phyloP scores from a whole-genome alignment of 2,329 filamentous ascomycete species.

The Exophiala sp. region DNA sequence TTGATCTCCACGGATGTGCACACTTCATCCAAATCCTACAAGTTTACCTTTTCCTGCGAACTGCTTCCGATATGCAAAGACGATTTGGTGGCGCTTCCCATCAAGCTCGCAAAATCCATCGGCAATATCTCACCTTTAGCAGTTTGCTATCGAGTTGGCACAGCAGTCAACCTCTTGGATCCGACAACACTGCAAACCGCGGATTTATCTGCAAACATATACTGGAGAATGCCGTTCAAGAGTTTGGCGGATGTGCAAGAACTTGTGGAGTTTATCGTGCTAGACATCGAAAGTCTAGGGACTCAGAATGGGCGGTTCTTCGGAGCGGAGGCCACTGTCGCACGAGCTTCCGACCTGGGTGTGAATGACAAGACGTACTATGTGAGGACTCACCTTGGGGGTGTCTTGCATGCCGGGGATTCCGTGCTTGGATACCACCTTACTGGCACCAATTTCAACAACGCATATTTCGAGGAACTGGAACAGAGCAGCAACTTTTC shows the following conservation, averaged over 20 bases:
- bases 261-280: slow-evolving; percentile 84
- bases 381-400: slow-evolving; percentile 81
- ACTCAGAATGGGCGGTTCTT: slow-evolving; percentile 72
- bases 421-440: slow-evolving; percentile 92
- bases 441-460: slow-evolving; percentile 88
- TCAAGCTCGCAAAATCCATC: slow-evolving; percentile 76
- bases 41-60: slow-evolving; percentile 86
- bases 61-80: slow-evolving; percentile 95
- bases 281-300: slow-evolving; percentile 82
- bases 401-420: slow-evolving; percentile 79
- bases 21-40: slow-evolving; percentile 85
- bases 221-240: slow-evolving; percentile 85
- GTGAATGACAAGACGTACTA: slow-evolving; percentile 83
- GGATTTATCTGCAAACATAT: slow-evolving; percentile 73
- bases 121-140: slow-evolving; percentile 85
- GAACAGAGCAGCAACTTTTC: slow-evolving; percentile 71
- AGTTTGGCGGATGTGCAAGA: slow-evolving; percentile 78
- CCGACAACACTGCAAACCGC: slow-evolving; percentile 85
- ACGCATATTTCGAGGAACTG: slow-evolving; percentile 72
- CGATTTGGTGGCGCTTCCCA: slow-evolving; percentile 86
- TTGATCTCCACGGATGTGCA: slow-evolving; percentile 91
- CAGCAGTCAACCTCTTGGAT: slow-evolving; percentile 81
- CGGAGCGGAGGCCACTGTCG: slow-evolving; percentile 81
- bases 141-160: slow-evolving; percentile 83
- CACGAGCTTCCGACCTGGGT: slow-evolving; percentile 78